Evolutionary conservation across 1,284 basidiomycete genomes (phyloP), one percentile per base, ranked within the genome.

Genomic region (Neonothopanus nambi): DNA sequence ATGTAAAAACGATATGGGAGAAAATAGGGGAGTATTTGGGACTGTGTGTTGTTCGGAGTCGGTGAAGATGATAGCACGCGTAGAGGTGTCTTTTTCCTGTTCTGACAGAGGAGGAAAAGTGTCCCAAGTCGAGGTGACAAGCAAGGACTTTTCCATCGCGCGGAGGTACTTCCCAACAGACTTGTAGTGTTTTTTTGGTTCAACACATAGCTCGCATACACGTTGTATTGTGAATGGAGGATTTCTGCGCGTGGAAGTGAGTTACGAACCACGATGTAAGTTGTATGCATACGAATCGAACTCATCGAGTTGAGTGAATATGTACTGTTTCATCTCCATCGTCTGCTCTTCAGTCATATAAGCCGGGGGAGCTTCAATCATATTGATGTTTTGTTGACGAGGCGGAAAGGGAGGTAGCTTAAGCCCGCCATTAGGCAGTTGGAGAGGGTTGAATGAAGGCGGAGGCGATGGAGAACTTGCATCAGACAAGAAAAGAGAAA

Each of bases 211-310:
- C 65, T 97, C 94, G 62, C 90, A 92, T 15, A 97, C 71, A 35
- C 95, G 86, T 69, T 98, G 95, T 48, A 97, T 88, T 3, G 95
- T 96, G 70, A 97, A 98, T 3, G 95, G 95, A 0, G 92, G 82
- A 51, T 82, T 84, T 47, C 81, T 84, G 57, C 42, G 37, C 17
- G 30, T 38, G 15, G 47, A 54, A 48, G 49, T 59, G 21, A 41
- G 49, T 52, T 37, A 20, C 44, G 55, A 21, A 21, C 57, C 18
- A 62, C 8, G 13, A 11, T 13, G 13, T 33, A 33, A 33, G 13
- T 9, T 2, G 38, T 36, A 48, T n/a, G 74, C 84, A 48, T 60
- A 91, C 90, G 78, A 78, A 33, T 90, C 87, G 59, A 95, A 89
- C n/a, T 83, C 81, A 60, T 93, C 84, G 15, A 96, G 67, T 58